Evolutionary conservation across 495 filamentous ascomycete species (phyloP).

Genomic region (Podospora fimiseda): DNA sequence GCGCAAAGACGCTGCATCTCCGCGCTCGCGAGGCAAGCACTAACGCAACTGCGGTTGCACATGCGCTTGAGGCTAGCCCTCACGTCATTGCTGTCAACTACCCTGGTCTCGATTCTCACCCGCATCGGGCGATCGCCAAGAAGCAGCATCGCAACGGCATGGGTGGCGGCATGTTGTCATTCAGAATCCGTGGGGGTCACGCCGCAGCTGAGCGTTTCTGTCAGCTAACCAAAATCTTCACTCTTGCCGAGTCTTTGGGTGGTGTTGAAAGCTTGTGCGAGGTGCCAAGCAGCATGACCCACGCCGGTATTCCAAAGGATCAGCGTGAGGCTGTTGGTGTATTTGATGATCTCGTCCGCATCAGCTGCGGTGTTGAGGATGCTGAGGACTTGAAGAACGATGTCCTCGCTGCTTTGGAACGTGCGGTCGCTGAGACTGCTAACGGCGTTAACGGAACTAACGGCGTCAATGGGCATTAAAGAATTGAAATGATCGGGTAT

Average conservation of each 20-base stretch:
- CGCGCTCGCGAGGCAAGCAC: conserved; percentile 74
- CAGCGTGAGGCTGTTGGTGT: conserved; percentile 88
- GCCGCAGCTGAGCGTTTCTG: conserved; percentile 87
- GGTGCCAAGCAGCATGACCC: conserved; percentile 90
- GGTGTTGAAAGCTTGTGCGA: conserved; percentile 91
- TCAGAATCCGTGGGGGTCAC: conserved; percentile 87
- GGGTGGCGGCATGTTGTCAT: conserved; percentile 95
- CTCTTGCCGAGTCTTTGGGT: conserved; percentile 85
- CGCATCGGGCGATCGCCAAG: conserved; percentile 73
- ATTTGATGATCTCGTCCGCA: conserved; percentile 91
- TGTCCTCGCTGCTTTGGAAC: conserved; percentile 77
- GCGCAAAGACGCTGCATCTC: conserved; percentile 93
- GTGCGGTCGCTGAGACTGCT: conserved; percentile 51
- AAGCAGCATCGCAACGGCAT: conserved; percentile 91
- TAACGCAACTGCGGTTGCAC: conserved; percentile 75
- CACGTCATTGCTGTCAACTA: conserved; percentile 88
- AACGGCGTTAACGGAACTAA: conserved; percentile 20
- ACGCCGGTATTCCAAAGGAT: conserved; percentile 86
- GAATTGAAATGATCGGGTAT: background rate
- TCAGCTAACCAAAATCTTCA: conserved; percentile 81
- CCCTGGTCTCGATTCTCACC: conserved; percentile 81
- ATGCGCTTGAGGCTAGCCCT: conserved; percentile 69
- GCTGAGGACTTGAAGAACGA: conserved; percentile 75
- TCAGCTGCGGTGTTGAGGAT: conserved; percentile 94
- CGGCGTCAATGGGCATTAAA: conserved; percentile 11